Percentiles rank a stretch among this genome's conserved stretches.
Evolutionary conservation across 768 basidiomycete species (phyloP).

Genomic region (Mycena polygramma): DNA sequence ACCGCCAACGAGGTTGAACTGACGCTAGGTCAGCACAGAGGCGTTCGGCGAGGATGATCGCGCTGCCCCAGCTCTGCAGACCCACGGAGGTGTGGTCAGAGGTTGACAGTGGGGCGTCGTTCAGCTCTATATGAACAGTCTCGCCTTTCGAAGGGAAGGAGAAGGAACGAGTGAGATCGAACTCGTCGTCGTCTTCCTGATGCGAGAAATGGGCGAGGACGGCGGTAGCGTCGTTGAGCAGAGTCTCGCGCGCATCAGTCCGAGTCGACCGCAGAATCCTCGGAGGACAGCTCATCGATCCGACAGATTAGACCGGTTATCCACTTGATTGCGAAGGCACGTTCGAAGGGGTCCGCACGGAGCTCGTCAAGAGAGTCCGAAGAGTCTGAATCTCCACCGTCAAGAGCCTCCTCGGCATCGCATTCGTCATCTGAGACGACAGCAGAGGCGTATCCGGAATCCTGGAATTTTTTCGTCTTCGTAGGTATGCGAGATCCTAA

Average conservation of each 20-base stretch:
- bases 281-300: slow-evolving; percentile 52
- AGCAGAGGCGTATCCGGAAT: slow-evolving; percentile 86
- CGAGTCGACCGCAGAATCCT: slow-evolving; percentile 49
- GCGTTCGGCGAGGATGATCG: slow-evolving; percentile 76
- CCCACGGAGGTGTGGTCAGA: slow-evolving; percentile 86
- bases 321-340: slow-evolving; percentile 79
- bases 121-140: slow-evolving; percentile 66
- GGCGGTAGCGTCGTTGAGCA: slow-evolving; percentile 70
- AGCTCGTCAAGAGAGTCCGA: slow-evolving; percentile 58
- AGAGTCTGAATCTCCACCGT: slow-evolving; percentile 37
- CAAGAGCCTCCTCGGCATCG: slow-evolving; percentile 28
- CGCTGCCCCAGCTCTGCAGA: slow-evolving; percentile 87
- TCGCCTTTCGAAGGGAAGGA: slow-evolving; percentile 52
- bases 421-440: slow-evolving; percentile 67
- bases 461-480: slow-evolving; percentile 63
- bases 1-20: slow-evolving; percentile 50
- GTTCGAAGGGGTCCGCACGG: slow-evolving; percentile 75
- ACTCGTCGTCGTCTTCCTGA: slow-evolving; percentile 55
- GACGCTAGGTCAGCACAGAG: slow-evolving; percentile 62
- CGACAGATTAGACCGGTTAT: slow-evolving; percentile 76
- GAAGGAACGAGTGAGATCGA: slow-evolving; percentile 64
- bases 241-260: slow-evolving; percentile 51
- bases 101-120: slow-evolving; percentile 74
- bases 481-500: slow-evolving; percentile 38
- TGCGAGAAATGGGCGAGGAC: slow-evolving; percentile 69